Base-by-base conservation (phyloP, 148 eudicot genomes). In the Nepenthes mirabilis region DNA sequence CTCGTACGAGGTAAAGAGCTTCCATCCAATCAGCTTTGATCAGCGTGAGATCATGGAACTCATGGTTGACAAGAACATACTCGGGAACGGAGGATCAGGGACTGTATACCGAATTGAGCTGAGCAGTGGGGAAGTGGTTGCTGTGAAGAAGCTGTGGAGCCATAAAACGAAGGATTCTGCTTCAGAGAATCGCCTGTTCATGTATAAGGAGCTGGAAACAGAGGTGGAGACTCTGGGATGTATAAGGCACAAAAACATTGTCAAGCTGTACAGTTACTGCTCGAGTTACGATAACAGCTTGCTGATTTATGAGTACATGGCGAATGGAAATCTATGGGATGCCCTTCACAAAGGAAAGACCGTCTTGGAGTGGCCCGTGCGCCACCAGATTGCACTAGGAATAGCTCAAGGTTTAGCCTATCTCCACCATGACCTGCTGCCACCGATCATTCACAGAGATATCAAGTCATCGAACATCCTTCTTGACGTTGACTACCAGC, bases 321-420 rank as follows among this genome's bases (percentile, higher is more conserved):
- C 83, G 36, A 93, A 93, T 47, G 98, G 98, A 33, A 88, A 86
- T 57, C 94, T 93, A 7, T 93, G 98, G 96, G 95, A 93, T 72
- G 84, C 96, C 34, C 85, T 93, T 63, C 98, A 88, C 57, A 75
- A 74, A 65, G 96, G 88, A 34, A 93, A 86, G 62, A 47, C 54
- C 57, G 43, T 72, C 34, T 56, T 89, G 54, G 87, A 89, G 73
- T 93, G 99, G 99, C 89, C 91, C 2, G 79, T 81, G 10, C 85
- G 99, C 6, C 86, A 84, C 57, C 83, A 78, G 60, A 86, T 93
- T 64, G 95, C 87, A 40, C 74, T 88, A 34, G 99, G 99, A 56
- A 55, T 93, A 5, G 96, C 99, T 33, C 91, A 81, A 64, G 96
- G 96, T 13, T 72, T 93, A 71, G 91, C 95, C 63, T 93, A 93